phyloP scores from a whole-genome alignment of 2,329 filamentous ascomycete genomes.

The Colletotrichum phormii region DNA sequence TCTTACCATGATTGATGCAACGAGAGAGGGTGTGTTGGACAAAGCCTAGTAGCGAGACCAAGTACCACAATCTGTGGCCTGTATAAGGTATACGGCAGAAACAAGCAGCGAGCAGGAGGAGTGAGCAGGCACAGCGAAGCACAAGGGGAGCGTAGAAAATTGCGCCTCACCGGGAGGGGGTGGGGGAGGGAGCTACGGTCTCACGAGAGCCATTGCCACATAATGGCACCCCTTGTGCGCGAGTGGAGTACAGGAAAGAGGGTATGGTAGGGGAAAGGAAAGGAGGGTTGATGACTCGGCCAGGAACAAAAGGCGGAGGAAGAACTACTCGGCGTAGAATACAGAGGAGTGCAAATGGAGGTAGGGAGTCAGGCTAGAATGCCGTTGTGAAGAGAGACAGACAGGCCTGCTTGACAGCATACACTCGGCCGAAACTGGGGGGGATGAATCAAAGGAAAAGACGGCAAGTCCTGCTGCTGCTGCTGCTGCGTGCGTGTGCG shows the following conservation, averaged over 20 bases:
- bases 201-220: slow-evolving; percentile 48
- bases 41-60: slow-evolving; percentile 47
- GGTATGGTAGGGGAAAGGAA: slow-evolving; percentile 35
- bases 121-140: slow-evolving; percentile 38
- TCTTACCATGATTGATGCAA: slow-evolving; percentile 63
- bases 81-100: slow-evolving; percentile 49
- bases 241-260: slow-evolving; percentile 36
- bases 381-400: slow-evolving; percentile 31
- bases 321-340: slow-evolving; percentile 25
- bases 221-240: slow-evolving; percentile 38
- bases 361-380: slow-evolving; percentile 37
- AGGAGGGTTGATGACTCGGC: slow-evolving; percentile 35
- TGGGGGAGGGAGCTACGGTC: slow-evolving; percentile 41
- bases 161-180: slow-evolving; percentile 40
- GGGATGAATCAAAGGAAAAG: slow-evolving; percentile 32
- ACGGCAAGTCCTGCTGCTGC: slow-evolving; percentile 16
- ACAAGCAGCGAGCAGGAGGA: slow-evolving; percentile 34
- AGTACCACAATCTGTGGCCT: slow-evolving; percentile 50
- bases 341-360: slow-evolving; percentile 30
- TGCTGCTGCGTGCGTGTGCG: slow-evolving; percentile 6
- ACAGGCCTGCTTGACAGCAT: slow-evolving; percentile 32
- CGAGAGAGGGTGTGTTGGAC: slow-evolving; percentile 53
- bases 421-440: slow-evolving; percentile 33
- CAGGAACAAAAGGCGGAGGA: slow-evolving; percentile 29
- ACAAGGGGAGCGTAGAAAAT: slow-evolving; percentile 39